Evolutionary conservation across 805 yeast species (phyloP).

Genomic region (Lipomyces japonicus): DNA sequence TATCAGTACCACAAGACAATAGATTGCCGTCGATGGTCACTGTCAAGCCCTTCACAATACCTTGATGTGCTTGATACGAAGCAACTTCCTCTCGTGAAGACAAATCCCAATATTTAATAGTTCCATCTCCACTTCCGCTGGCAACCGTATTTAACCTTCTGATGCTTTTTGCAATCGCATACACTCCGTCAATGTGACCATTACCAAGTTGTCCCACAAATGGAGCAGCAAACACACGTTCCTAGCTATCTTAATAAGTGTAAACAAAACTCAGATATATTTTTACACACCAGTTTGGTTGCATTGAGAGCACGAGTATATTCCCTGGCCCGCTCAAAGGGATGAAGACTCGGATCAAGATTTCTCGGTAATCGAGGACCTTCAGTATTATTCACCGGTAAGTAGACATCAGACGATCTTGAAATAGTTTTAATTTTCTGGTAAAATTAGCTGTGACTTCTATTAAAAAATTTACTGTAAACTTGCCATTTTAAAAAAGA

Average conservation of each 20-base stretch:
- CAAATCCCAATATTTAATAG: conserved; percentile 89
- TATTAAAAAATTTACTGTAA: too few relatives aligned
- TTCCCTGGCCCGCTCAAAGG: conserved; percentile 95
- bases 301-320: conserved; percentile 93
- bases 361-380: conserved; percentile 84
- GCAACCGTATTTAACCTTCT: conserved; percentile 69
- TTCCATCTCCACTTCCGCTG: conserved; percentile 93
- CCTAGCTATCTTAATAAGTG: neutral
- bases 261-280: neutral
- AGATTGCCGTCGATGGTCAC: conserved; percentile 64
- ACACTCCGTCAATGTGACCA: conserved; percentile 95
- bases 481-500: too few relatives aligned
- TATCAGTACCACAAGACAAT: conserved; percentile 87
- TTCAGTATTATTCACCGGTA: conserved; percentile 88
- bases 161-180: conserved; percentile 77
- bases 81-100: conserved; percentile 70
- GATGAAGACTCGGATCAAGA: conserved; percentile 90
- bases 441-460: neutral
- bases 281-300: conserved; percentile 62
- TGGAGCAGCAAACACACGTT: conserved; percentile 96
- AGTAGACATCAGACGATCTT: conserved; percentile 85
- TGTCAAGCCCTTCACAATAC: conserved; percentile 78
- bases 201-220: conserved; percentile 90
- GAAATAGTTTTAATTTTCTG: conserved; percentile 83
- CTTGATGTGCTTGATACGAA: conserved; percentile 84